Percentiles rank a stretch among this genome's conserved stretches.
Evolutionary conservation across 2,329 filamentous ascomycete genomes (phyloP).

Genomic region (Annulohypoxylon truncatum): DNA sequence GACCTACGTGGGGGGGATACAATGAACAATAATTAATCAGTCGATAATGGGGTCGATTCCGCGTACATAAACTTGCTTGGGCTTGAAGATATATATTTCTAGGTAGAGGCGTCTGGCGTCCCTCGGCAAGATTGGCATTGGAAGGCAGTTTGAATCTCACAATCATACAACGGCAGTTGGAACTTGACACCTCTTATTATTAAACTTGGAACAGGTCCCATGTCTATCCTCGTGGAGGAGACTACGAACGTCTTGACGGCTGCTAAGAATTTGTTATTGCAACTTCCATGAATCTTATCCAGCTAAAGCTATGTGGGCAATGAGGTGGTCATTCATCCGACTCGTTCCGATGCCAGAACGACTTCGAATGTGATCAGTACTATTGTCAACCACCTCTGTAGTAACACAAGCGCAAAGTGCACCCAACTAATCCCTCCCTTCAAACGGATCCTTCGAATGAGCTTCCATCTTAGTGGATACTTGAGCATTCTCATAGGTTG

Average conservation of each 20-base stretch:
- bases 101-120: conserved; percentile 40
- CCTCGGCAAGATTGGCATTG: conserved; percentile 6
- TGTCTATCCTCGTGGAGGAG: not conserved
- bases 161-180: not conserved
- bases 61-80: conserved; percentile 8
- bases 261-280: not conserved
- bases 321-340: not conserved
- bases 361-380: not conserved
- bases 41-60: not conserved
- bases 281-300: conserved; percentile 3
- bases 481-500: not conserved
- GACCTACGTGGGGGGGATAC: not conserved
- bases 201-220: not conserved
- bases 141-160: conserved; percentile 5
- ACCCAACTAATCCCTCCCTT: not conserved
- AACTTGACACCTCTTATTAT: not conserved
- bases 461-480: not conserved
- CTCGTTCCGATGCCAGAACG: not conserved
- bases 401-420: not conserved
- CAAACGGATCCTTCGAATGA: not conserved
- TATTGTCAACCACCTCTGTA: not conserved
- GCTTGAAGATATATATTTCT: conserved; percentile 12
- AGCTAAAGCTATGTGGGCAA: not conserved
- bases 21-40: not conserved
- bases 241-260: not conserved